A percentile compares a stretch with the other conserved stretches of the same genome.
Conservation (phyloP, 768 basidiomycete species). For the Panellus pusillus region DNA sequence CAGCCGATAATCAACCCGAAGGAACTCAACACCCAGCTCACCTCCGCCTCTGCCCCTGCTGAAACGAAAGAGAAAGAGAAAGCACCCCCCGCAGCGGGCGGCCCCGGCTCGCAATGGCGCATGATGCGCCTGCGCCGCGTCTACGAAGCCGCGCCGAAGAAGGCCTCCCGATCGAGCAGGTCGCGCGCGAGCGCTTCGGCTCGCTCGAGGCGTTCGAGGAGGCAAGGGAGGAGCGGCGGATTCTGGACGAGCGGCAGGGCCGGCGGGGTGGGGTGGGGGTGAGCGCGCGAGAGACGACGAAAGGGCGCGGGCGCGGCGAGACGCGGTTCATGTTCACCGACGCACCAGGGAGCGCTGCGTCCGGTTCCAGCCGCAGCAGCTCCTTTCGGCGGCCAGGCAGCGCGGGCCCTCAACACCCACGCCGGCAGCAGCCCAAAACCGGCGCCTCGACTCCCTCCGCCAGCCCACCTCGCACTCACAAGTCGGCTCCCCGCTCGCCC, state of each 20-base stretch:
- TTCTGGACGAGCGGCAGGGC: slow-evolving; percentile 81
- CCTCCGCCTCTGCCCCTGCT: slow-evolving; percentile 34
- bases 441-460: slow-evolving; percentile 61
- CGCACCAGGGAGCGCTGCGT: slow-evolving; percentile 56
- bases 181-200: slow-evolving; percentile 88
- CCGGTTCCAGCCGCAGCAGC: slow-evolving; percentile 81
- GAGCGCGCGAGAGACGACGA: slow-evolving; percentile 37
- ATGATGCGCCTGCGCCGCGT: slow-evolving; percentile 95
- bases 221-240: slow-evolving; percentile 80
- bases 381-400: slow-evolving; percentile 86
- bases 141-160: slow-evolving; percentile 93
- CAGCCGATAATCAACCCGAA: slow-evolving; percentile 62
- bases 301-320: slow-evolving; percentile 38
- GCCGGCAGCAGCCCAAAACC: slow-evolving; percentile 38
- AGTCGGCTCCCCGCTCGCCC: slow-evolving; percentile 55
- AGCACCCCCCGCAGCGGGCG: slow-evolving; percentile 65
- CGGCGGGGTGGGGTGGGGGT: slow-evolving; percentile 40
- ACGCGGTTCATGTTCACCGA: slow-evolving; percentile 72
- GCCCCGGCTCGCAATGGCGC: slow-evolving; percentile 93
- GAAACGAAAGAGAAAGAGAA: too few relatives aligned
- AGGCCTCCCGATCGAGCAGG: slow-evolving; percentile 64
- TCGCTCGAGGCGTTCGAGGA: slow-evolving; percentile 84
- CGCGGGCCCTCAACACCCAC: slow-evolving; percentile 57
- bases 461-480: slow-evolving; percentile 46
- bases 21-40: slow-evolving; percentile 63